Base-by-base conservation (phyloP, 2,329 filamentous ascomycete genomes). In the Colletotrichum falcatum region DNA sequence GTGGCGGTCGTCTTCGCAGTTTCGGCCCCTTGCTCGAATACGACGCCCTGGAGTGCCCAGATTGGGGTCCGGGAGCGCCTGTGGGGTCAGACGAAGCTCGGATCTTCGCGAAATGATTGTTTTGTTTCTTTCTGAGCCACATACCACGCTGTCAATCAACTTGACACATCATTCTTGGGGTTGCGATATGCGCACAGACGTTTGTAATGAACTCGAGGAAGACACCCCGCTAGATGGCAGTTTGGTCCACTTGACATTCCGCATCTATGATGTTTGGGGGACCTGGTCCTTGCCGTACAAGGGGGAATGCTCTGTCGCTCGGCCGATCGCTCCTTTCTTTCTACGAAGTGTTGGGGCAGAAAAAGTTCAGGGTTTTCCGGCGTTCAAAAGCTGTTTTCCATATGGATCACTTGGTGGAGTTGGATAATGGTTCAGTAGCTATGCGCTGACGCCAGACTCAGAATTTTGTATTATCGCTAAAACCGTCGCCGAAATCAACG, bases 231-330 rank as follows among this genome's bases (percentile, higher is more conserved):
- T 39, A 14, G 37, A 39, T 39, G 16, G 5, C 42, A 3, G 18
- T 7, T 2, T 44, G 42, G 42, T 1, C 18, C 18, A 44, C 42
- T 44, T 44, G 42, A 9, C 18, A n/a, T 44, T 44, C 42, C 42
- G 18, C 42, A 44, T n/a, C 20, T 9, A 44, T 44, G 42, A 44
- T n/a, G 42, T 44, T 44, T 42, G 18, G 20, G 42, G 20, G 16
- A 39, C 39, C 98, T 95, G 28, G n/a, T 96, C 95, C n/a, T 12
- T 23, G 44, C 14, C 5, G 5, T 16, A 16, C 23, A 28, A 26
- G 14, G 23, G 4, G 46, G 9, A 9, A 26, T 16, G 5, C 23
- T 16, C 3, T 18, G 48, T 51, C 23, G 23, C 6, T 14, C 14
- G 48, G 20, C 42, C 12, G 5, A 5, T n/a, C 12, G 14, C 20